Evolutionary conservation across 176 grass and related monocot species (phyloP), one percentile per base, ranked within the genome.

Genomic region (Oryza nivara): DNA sequence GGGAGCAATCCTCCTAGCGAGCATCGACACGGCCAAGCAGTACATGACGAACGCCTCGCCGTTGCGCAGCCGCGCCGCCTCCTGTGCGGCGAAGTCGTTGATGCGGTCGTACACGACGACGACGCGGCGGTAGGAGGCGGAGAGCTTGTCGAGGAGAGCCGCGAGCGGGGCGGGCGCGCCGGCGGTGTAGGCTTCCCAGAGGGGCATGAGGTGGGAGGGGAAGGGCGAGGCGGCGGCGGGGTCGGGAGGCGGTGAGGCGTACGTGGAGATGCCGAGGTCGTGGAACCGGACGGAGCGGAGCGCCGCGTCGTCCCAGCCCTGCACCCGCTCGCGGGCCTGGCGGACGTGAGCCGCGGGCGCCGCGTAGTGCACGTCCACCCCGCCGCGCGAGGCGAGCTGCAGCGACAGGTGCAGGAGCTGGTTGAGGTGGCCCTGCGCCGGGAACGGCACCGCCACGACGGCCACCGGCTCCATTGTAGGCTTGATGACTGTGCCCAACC

Each of bases 391-490:
- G 3, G 86, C 84, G 19, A 93, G 82, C 28, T 52, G 84, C 45
- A 91, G 80, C 3, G 91, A 89, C 5, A 96, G 70, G 74, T 93
- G 89, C 11, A 95, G 88, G 26, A 95, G 93, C 23, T 83, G 88
- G 25, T 89, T 87, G 22, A 79, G 80, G 80, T 95, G 93, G 16
- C 93, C 93, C 76, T 80, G 83, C 3, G 93, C 76, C 3, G 88
- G 93, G 80, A 82, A 95, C 15, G 90, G 90, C 0, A 95, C 67
- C 34, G 92, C 82, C 1, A 91, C 91, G 6, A 93, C 66, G 47
- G 83, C 89, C 0, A 92, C 90, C 5, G 48, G 85, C 91, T 51
- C 60, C 68, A 36, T 36, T 4, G 35, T 36, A 36, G 35, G 30
- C 46, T 20, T 22, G 38, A 16, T 20, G 49, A 56, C 4, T 40